Base-by-base conservation (phyloP, 78 protist genomes). In the Diacronema lutheri region DNA sequence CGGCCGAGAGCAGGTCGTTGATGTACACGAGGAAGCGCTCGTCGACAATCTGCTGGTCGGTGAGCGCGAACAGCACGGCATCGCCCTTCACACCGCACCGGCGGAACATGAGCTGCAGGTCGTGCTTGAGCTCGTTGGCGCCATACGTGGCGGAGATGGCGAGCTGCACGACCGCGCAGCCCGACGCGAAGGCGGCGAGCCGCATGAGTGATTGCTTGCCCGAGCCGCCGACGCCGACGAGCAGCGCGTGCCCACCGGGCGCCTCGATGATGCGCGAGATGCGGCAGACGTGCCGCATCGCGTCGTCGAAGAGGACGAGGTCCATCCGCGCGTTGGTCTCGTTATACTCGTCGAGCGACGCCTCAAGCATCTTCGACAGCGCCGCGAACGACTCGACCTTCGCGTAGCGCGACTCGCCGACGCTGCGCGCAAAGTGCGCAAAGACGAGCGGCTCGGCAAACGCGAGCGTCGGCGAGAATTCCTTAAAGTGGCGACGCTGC, bases 181-280 rank as follows among this genome's bases (percentile, higher is more conserved):
- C 88, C 37, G 78, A 38, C 66, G 89, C 87, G 71, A 58, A 89
- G 40, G 86, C 66, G 77, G 77, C 55, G 25, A 95, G 88, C 31
- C 90, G 61, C 4, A 94, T 56, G n/a, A 92, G 84, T 21, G 92
- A 83, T 68, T 93, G 93, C 69, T 92, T 89, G 1, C 94, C 95
- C 5, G 81, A 55, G n/a, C 95, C 95, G 4, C 93, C 95, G 35
- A 88, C 88, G 31, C 97, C 97, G 40, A 95, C 91, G 16, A 95
- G 92, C 60, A 95, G 71, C n/a, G 92, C 87, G 68, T 95, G 81
- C 4, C 97, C 97, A 41, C 86, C 46, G 13, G 93, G 92, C 44
- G 85, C 57, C 33, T 44, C 25, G 31, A 92, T 11, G 33, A 92
- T 84, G 0, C 97, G 86, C 13, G 83, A 10, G 90, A 93, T 90